A percentile compares a stretch with the other conserved stretches of the same genome.
Evolutionary conservation across 202 grass and related monocot genomes (phyloP).

Genomic region (Panicum virgatum): DNA sequence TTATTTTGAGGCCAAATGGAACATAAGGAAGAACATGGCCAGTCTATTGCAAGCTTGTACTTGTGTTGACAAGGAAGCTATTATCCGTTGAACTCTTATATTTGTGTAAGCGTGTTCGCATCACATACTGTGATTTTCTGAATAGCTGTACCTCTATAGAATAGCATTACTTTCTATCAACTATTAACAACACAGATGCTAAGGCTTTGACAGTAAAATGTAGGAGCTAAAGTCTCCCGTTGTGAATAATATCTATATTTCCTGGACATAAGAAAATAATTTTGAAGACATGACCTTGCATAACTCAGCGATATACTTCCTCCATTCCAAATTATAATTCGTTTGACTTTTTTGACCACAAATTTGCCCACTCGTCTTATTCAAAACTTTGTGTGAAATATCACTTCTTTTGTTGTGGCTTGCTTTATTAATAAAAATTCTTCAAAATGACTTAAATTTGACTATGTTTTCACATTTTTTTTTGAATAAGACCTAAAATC

Average conservation of each 20-base stretch:
- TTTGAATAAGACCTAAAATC: too few species aligned
- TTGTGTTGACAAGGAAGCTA: conserved; percentile 14
- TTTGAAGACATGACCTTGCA: background rate
- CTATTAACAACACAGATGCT: background rate
- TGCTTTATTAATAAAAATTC: too few species aligned
- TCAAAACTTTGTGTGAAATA: too few species aligned
- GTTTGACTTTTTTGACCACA: too few species aligned
- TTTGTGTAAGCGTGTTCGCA: background rate
- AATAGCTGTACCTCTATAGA: background rate
- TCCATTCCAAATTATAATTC: too few species aligned
- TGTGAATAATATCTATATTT: background rate
- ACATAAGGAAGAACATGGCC: conserved; percentile 20
- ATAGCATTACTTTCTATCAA: background rate
- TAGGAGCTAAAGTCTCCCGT: background rate
- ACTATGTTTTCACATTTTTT: too few species aligned
- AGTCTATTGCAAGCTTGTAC: conserved; percentile 28
- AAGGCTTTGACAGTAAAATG: background rate
- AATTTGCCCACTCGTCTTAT: too few species aligned
- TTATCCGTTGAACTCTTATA: background rate
- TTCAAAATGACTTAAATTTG: too few species aligned
- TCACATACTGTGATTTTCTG: background rate
- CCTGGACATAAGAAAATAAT: background rate
- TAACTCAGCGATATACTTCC: background rate
- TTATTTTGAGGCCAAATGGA: conserved; percentile 1
- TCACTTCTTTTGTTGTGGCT: too few species aligned